A percentile compares a stretch with the other conserved stretches of the same genome.
phyloP scores from a whole-genome alignment of 495 filamentous ascomycete species.

The Parathielavia appendiculata region DNA sequence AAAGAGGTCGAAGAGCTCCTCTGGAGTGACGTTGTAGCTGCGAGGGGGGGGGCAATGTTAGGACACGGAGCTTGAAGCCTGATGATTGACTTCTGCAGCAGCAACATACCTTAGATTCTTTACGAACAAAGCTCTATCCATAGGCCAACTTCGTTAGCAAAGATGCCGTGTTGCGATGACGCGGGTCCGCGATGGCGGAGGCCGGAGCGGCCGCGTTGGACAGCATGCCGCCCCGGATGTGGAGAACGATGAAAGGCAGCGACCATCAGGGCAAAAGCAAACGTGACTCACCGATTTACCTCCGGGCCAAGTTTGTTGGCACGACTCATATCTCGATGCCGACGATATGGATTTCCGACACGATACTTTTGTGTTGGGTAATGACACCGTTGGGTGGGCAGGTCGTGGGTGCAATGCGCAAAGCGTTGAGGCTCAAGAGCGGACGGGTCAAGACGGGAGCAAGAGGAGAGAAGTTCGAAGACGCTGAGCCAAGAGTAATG shows the following conservation, averaged over 20 bases:
- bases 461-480: slow-evolving; percentile 36
- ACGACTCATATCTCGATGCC: slow-evolving; percentile 66
- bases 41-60: slow-evolving; percentile 22
- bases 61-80: slow-evolving; percentile 8
- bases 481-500: slow-evolving; percentile 13
- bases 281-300: slow-evolving; percentile 75
- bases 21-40: slow-evolving; percentile 92
- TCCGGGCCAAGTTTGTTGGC: slow-evolving; percentile 88
- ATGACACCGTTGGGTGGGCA: slow-evolving; percentile 14
- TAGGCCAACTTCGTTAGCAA: slow-evolving; percentile 32
- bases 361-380: slow-evolving; percentile 21
- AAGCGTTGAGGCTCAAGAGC: slow-evolving; percentile 28
- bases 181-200: slow-evolving; percentile 12
- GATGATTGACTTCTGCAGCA: neutral
- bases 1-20: slow-evolving; percentile 92
- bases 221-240: slow-evolving; percentile 3
- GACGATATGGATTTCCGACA: slow-evolving; percentile 26
- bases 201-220: slow-evolving; percentile 3
- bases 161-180: slow-evolving; percentile 8
- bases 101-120: slow-evolving; percentile 84
- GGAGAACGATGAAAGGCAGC: neutral
- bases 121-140: slow-evolving; percentile 83
- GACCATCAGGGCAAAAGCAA: neutral
- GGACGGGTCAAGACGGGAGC: slow-evolving; percentile 31
- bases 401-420: slow-evolving; percentile 15